phyloP scores from a whole-genome alignment of 192 early-diverging fungal genomes.

The Linnemannia exigua region DNA sequence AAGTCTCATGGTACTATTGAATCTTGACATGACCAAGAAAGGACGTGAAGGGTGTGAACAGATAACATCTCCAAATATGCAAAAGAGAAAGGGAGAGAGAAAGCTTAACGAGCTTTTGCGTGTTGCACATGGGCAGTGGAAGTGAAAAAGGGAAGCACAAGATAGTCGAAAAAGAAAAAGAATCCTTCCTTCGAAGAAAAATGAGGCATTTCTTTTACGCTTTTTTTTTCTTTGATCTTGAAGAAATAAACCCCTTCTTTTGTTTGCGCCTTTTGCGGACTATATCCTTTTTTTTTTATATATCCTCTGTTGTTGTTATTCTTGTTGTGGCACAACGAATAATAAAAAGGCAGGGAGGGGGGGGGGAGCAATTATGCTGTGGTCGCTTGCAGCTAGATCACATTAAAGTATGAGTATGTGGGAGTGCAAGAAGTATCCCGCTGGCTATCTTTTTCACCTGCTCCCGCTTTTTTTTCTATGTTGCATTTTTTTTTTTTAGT shows the following conservation, averaged over 20 bases:
- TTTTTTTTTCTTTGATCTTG: not conserved
- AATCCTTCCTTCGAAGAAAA: slow-evolving; percentile 1
- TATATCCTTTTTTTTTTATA: too few relatives aligned
- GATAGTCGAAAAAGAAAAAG: not conserved
- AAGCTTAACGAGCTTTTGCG: too few relatives aligned
- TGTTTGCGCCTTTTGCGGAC: not conserved
- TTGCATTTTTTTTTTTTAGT: too few relatives aligned
- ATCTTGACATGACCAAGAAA: not conserved
- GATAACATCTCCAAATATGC: not conserved
- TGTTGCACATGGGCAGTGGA: not conserved
- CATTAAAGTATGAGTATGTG: not conserved
- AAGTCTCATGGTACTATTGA: not conserved
- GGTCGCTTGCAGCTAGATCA: not conserved
- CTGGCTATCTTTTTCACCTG: too few relatives aligned
- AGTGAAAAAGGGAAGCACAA: not conserved
- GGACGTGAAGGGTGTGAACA: not conserved
- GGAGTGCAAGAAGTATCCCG: too few relatives aligned
- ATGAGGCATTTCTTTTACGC: slow-evolving; percentile 27
- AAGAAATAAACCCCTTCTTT: not conserved
- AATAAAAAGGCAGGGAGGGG: not conserved
- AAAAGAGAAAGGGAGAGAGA: too few relatives aligned
- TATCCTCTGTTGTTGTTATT: too few relatives aligned
- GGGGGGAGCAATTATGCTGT: too few relatives aligned
- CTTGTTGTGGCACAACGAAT: not conserved
- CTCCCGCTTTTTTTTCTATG: too few relatives aligned